Conservation (phyloP, 192 early-diverging fungal species). For the Umbelopsis isabellina region DNA sequence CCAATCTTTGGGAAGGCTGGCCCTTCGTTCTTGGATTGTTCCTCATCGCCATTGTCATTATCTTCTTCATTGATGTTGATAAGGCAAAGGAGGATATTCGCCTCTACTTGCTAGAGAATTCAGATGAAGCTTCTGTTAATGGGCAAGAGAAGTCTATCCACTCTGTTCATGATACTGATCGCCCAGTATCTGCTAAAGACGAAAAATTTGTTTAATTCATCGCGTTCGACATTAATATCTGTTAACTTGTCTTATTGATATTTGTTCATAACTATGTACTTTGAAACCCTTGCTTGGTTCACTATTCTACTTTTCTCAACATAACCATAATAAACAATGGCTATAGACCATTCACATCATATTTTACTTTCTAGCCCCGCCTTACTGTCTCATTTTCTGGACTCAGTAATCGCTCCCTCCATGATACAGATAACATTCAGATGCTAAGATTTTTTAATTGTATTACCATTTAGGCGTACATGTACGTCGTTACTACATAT, state of each 20-base stretch:
- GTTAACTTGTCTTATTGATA: neutral
- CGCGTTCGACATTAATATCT: neutral
- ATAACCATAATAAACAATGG: too few relatives aligned
- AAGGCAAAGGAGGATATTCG: constrained; percentile 58
- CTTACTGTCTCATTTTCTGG: too few relatives aligned
- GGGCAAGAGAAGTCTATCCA: neutral
- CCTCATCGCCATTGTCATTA: constrained; percentile 52
- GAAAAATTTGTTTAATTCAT: neutral
- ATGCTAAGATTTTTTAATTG: too few relatives aligned
- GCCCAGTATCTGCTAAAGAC: neutral
- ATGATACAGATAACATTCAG: too few relatives aligned
- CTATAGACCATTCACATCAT: too few relatives aligned
- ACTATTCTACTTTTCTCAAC: too few relatives aligned
- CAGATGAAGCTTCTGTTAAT: neutral
- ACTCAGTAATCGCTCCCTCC: too few relatives aligned
- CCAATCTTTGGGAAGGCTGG: constrained; percentile 58
- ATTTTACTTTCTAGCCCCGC: too few relatives aligned
- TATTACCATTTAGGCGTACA: too few relatives aligned
- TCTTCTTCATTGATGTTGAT: constrained; percentile 58
- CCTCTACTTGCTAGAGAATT: constrained; percentile 28
- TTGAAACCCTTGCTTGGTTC: neutral
- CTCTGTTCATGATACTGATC: neutral
- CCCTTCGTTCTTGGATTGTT: constrained; percentile 60
- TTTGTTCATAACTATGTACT: constrained; percentile 5
- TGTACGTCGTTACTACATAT: neutral